Evolutionary conservation across 2,329 filamentous ascomycete species (phyloP).

Genomic region (Fusarium tuaranense): DNA sequence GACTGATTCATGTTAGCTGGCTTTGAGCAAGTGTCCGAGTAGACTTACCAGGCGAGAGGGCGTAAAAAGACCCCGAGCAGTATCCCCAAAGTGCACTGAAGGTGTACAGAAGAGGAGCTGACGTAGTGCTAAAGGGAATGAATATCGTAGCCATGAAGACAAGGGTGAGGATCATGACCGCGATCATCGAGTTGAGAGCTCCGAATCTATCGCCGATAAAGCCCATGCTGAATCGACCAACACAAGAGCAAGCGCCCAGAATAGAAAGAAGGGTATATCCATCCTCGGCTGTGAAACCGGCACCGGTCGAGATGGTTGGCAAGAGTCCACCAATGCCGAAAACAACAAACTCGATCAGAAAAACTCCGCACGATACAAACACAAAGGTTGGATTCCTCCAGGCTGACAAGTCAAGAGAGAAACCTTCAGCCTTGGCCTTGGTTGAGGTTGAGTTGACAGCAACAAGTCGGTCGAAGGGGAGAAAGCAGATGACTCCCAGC

Average conservation of each 20-base stretch:
- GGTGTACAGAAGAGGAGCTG: slow-evolving; percentile 52
- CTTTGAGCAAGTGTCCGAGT: rapidly evolving
- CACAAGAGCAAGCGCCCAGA: slow-evolving; percentile 54
- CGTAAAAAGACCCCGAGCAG: slow-evolving; percentile 58
- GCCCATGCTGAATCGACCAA: slow-evolving; percentile 56
- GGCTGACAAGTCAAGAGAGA: slow-evolving; percentile 50
- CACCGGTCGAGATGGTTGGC: slow-evolving; percentile 54
- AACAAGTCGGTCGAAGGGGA: slow-evolving; percentile 40
- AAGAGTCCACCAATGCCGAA: slow-evolving; percentile 58
- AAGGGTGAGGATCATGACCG: slow-evolving; percentile 44
- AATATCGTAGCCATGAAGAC: slow-evolving; percentile 54
- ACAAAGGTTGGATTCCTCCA: slow-evolving; percentile 53
- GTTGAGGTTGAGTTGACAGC: background rate
- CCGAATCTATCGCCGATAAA: slow-evolving; percentile 54
- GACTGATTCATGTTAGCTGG: slow-evolving; percentile 39
- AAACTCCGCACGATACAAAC: slow-evolving; percentile 53
- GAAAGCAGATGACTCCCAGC: slow-evolving; percentile 48
- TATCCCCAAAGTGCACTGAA: slow-evolving; percentile 60
- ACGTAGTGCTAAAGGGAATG: slow-evolving; percentile 55
- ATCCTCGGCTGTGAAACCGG: slow-evolving; percentile 46
- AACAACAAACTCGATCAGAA: slow-evolving; percentile 59
- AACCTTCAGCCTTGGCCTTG: background rate
- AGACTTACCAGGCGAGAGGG: slow-evolving; percentile 45
- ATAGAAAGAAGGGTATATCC: slow-evolving; percentile 58
- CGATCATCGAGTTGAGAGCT: slow-evolving; percentile 52